Conservation (phyloP, 352 stramenopile genomes). For the Pythium periplocum region DNA sequence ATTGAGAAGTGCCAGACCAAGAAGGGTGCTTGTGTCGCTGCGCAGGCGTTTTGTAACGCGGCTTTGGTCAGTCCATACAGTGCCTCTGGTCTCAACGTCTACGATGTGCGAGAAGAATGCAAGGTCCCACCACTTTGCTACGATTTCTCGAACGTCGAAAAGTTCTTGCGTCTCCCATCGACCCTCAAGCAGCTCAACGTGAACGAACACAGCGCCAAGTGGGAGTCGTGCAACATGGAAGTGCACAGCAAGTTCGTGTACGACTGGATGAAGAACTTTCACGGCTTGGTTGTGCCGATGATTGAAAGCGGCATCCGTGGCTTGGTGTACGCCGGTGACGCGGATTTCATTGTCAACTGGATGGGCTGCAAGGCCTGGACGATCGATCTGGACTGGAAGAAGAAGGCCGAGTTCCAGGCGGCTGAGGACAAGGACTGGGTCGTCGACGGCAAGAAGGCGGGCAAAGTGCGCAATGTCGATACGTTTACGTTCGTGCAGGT, state of each 20-base stretch:
- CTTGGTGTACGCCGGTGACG: slow-evolving; percentile 96
- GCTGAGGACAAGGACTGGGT: slow-evolving; percentile 55
- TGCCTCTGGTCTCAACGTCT: slow-evolving; percentile 58
- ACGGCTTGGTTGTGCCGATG: slow-evolving; percentile 87
- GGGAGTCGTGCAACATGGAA: slow-evolving; percentile 93
- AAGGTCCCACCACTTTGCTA: slow-evolving; percentile 91
- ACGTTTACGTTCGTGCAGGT: slow-evolving; percentile 94
- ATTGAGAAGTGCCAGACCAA: slow-evolving; percentile 86
- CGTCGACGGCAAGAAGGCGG: slow-evolving; percentile 53
- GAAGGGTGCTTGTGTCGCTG: slow-evolving; percentile 67
- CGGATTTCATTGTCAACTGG: slow-evolving; percentile 98
- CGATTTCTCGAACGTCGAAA: slow-evolving; percentile 91
- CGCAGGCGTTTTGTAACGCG: slow-evolving; percentile 89
- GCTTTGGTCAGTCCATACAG: slow-evolving; percentile 60
- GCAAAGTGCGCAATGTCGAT: slow-evolving; percentile 51
- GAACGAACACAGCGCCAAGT: slow-evolving; percentile 70
- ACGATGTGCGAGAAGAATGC: slow-evolving; percentile 93
- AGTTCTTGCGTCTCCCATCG: slow-evolving; percentile 77
- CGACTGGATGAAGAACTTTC: slow-evolving; percentile 98
- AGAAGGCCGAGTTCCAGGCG: slow-evolving; percentile 44
- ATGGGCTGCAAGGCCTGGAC: slow-evolving; percentile 96
- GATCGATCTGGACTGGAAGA: slow-evolving; percentile 89
- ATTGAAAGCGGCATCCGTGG: slow-evolving; percentile 88
- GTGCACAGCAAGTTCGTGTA: slow-evolving; percentile 91
- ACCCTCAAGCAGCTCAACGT: slow-evolving; percentile 89